Evolutionary conservation across 306 rosid species (phyloP).

Genomic region (Neltuma alba): DNA sequence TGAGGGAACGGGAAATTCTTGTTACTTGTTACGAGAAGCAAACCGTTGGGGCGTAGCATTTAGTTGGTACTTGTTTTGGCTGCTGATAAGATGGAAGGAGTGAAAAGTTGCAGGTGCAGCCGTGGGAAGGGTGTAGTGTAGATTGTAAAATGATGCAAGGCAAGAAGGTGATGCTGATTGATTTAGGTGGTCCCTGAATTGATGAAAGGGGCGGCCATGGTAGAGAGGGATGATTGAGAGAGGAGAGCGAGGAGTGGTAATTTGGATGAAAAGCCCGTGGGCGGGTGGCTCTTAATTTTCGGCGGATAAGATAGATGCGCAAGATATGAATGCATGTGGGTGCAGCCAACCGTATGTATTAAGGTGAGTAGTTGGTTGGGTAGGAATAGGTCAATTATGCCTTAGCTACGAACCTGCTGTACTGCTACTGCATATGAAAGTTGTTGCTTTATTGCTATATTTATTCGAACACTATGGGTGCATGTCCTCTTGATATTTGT

Average conservation of each 20-base stretch:
- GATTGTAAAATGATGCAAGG: not conserved
- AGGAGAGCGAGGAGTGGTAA: no score
- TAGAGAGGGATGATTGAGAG: no score
- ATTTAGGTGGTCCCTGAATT: not conserved
- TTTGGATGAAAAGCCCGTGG: conserved; percentile 43
- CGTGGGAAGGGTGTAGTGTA: not conserved
- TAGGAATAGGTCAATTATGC: conserved; percentile 57
- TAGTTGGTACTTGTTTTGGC: not conserved
- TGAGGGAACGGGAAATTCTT: not conserved
- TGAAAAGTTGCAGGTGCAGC: conserved; percentile 3
- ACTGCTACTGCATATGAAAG: not conserved
- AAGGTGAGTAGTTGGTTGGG: conserved; percentile 67
- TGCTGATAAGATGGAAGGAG: conserved; percentile 17
- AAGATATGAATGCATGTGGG: conserved; percentile 75
- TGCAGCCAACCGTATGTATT: conserved; percentile 56
- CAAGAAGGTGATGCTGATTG: not conserved
- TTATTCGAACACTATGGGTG: not conserved
- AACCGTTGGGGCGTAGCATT: not conserved
- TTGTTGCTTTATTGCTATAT: not conserved
- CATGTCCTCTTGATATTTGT: conserved; percentile 7
- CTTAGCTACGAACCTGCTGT: conserved; percentile 44
- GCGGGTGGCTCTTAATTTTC: conserved; percentile 51
- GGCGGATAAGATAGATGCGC: conserved; percentile 55
- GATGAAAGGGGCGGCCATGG: no score
- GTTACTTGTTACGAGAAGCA: not conserved